These are phyloP conservation scores for Fraxinus floribunda DNA, from an alignment of 305 asterid genomes.

Conservation along the genomic window DNA sequence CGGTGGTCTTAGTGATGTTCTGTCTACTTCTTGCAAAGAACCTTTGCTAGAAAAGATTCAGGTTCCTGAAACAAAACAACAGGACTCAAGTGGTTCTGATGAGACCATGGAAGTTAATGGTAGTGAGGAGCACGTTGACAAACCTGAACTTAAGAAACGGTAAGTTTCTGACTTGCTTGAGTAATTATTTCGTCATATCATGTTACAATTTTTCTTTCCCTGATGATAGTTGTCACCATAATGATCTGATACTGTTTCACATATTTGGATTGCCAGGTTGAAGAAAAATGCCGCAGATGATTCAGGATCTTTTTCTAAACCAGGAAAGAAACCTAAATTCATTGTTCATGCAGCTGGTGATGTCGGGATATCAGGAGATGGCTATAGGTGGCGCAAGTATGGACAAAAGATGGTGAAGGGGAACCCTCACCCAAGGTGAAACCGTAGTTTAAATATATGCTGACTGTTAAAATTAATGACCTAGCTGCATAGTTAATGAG, in stretches of 20 bases:
- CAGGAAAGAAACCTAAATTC: conserved; percentile 67
- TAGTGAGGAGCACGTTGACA: conserved; percentile 49
- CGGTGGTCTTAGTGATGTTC: conserved; percentile 32
- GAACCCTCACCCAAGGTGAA: conserved; percentile 86
- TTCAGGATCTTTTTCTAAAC: conserved; percentile 46
- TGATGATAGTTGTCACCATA: conserved; percentile 13
- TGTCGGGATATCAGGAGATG: conserved; percentile 86
- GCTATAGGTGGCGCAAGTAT: conserved; percentile 88
- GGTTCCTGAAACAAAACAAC: conserved; percentile 37
- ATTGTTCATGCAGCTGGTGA: conserved; percentile 86
- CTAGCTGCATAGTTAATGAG: conserved; percentile 12
- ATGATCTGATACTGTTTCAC: conserved; percentile 19
- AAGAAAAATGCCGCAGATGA: conserved; percentile 47
- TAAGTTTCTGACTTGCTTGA: conserved; percentile 24
- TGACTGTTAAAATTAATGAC: conserved; percentile 13
- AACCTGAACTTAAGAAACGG: conserved; percentile 60
- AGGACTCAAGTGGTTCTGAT: conserved; percentile 53
- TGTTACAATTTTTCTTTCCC: neutral
- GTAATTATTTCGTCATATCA: conserved; percentile 17
- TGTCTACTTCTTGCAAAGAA: conserved; percentile 47
- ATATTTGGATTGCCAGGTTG: conserved; percentile 45
- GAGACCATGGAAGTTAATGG: conserved; percentile 46
- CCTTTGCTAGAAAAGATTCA: conserved; percentile 32
- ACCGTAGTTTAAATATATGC: conserved; percentile 11
- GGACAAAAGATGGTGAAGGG: conserved; percentile 96